Conservation (phyloP, 2,329 filamentous ascomycete species). For the Mollisia scopiformis region DNA sequence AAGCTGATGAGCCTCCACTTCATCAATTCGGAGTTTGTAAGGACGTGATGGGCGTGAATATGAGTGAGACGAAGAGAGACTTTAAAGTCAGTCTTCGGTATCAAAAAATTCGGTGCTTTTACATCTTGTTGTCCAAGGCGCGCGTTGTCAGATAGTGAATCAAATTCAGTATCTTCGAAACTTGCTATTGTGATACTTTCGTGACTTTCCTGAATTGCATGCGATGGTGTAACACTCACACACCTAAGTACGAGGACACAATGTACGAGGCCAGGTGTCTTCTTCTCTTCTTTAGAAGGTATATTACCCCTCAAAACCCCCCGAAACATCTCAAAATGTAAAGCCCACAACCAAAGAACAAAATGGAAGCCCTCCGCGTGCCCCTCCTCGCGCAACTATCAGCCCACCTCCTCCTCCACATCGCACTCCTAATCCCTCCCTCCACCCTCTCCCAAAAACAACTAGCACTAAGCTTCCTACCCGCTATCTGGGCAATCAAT, state of each 20-base stretch:
- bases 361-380: not conserved
- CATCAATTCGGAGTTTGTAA: no score
- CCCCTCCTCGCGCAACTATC: slow-evolving; percentile 2
- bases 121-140: no score
- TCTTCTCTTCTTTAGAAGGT: not conserved
- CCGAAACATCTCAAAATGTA: not conserved
- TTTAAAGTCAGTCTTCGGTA: no score
- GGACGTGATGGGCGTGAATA: no score
- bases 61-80: no score
- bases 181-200: no score
- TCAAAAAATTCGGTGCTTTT: no score
- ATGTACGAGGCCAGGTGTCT: not conserved
- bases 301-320: not conserved
- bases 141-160: no score
- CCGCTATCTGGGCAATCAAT: slow-evolving; percentile 13
- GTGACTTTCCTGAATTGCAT: not conserved
- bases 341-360: not conserved
- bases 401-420: slow-evolving; percentile 7
- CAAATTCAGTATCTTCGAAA: no score
- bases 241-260: no score
- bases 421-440: slow-evolving; percentile 17
- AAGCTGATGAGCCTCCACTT: no score
- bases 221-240: not conserved
- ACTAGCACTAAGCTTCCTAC: slow-evolving; percentile 11
- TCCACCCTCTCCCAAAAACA: slow-evolving; percentile 9